phyloP scores from a whole-genome alignment of 768 basidiomycete genomes.

The Mrakia gelida region DNA sequence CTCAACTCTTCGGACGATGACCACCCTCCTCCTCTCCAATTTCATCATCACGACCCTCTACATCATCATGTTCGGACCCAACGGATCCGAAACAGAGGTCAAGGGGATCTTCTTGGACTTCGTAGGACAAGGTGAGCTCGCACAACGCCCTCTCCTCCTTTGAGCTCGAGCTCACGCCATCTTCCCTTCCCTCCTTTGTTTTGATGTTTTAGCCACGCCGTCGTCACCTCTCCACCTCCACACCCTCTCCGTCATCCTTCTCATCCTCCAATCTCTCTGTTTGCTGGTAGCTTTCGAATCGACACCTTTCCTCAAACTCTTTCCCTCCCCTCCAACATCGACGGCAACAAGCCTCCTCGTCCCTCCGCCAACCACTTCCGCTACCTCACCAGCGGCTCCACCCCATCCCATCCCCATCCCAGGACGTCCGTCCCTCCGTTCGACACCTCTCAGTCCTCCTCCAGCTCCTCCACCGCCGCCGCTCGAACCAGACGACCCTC shows the following conservation, averaged over 20 bases:
- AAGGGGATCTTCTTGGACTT: conserved; percentile 26
- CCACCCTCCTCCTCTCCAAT: neutral
- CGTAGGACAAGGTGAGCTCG: conserved; percentile 4
- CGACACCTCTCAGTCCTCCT: neutral
- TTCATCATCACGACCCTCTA: neutral
- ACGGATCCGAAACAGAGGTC: neutral
- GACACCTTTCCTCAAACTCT: neutral
- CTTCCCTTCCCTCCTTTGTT: neutral
- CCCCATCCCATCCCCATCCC: neutral
- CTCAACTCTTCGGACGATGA: neutral
- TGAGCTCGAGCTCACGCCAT: too few species aligned
- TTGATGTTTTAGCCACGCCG: neutral
- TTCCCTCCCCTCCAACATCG: neutral
- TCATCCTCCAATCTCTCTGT: neutral
- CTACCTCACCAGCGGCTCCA: neutral
- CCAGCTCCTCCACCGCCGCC: neutral
- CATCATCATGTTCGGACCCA: neutral
- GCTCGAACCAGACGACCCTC: neutral
- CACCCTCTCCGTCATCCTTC: neutral
- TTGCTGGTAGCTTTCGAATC: conserved; percentile 16
- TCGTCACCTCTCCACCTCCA: neutral
- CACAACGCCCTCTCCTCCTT: too few species aligned
- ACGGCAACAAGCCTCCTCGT: neutral
- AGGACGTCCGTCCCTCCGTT: neutral
- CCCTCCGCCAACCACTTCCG: neutral